phyloP scores from a whole-genome alignment of 441 rosid species.

The Populus hybrid region DNA sequence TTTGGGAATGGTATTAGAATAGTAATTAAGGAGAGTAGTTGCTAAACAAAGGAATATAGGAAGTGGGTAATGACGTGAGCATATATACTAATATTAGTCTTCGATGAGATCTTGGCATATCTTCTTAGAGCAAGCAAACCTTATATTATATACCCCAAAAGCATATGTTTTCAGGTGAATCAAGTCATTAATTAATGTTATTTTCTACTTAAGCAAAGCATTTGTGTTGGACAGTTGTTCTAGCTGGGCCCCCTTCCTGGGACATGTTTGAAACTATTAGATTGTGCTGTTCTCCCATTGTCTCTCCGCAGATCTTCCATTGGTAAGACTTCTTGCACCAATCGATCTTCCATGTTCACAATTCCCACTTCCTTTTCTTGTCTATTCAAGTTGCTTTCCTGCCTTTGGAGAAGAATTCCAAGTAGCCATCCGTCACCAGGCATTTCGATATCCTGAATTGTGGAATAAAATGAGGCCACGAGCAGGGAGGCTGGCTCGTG shows the following conservation, averaged over 20 bases:
- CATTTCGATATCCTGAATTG: slow-evolving; percentile 33
- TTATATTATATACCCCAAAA: slow-evolving; percentile 40
- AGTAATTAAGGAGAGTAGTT: slow-evolving; percentile 31
- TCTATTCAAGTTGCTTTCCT: slow-evolving; percentile 31
- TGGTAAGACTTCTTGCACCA: slow-evolving; percentile 41
- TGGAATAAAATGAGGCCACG: slow-evolving; percentile 32
- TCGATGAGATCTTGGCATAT: slow-evolving; percentile 70
- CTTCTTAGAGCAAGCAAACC: slow-evolving; percentile 59
- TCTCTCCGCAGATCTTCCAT: slow-evolving; percentile 33
- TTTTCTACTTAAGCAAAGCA: slow-evolving; percentile 32
- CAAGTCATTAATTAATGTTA: slow-evolving; percentile 45
- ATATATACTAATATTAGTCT: slow-evolving; percentile 59
- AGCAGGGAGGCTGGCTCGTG: slow-evolving; percentile 23
- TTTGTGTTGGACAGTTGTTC: slow-evolving; percentile 57
- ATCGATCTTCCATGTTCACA: slow-evolving; percentile 41
- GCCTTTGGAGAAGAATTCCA: slow-evolving; percentile 43
- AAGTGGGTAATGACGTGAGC: slow-evolving; percentile 73
- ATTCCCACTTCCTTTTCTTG: slow-evolving; percentile 32
- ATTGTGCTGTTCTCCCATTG: slow-evolving; percentile 45
- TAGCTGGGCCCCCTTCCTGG: slow-evolving; percentile 37
- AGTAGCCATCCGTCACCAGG: slow-evolving; percentile 44
- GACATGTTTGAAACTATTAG: slow-evolving; percentile 35
- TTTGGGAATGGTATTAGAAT: slow-evolving; percentile 32
- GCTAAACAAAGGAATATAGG: slow-evolving; percentile 62
- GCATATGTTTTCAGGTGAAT: slow-evolving; percentile 56